phyloP scores from a whole-genome alignment of 2,329 filamentous ascomycete genomes.

The Cladosporium colombiae region DNA sequence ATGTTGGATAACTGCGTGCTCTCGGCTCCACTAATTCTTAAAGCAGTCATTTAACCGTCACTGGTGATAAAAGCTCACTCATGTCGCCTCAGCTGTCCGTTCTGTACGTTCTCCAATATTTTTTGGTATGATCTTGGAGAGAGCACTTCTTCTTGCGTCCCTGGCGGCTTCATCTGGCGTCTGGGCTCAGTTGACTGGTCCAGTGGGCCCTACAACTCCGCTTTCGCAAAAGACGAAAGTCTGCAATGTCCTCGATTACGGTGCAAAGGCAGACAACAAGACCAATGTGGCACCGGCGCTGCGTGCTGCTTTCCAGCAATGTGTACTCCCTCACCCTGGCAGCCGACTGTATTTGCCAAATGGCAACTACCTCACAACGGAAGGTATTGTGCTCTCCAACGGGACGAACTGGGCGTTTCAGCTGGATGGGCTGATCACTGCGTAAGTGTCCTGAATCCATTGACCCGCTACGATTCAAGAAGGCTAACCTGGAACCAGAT shows the following conservation, averaged over 20 bases:
- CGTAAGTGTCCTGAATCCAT: not conserved
- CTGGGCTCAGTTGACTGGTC: not conserved
- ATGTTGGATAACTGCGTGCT: not conserved
- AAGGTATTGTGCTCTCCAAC: not conserved
- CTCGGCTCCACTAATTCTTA: not conserved
- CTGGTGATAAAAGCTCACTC: not conserved
- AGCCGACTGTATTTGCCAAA: not conserved
- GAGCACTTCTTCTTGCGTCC: not conserved
- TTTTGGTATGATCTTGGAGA: not conserved
- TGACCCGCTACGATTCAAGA: not conserved
- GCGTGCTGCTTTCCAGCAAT: not conserved
- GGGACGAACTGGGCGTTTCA: not conserved
- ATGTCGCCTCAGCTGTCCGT: not conserved
- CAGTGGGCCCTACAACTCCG: not conserved
- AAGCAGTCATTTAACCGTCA: not conserved
- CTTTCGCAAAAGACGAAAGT: not conserved
- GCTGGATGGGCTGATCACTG: not conserved
- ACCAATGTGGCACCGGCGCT: not conserved
- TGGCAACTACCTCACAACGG: not conserved
- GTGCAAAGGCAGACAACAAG: not conserved
- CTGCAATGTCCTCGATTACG: not conserved
- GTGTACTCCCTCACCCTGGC: not conserved
- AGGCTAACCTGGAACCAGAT: not conserved
- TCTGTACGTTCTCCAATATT: not conserved
- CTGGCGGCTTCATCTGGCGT: not conserved